phyloP scores from a whole-genome alignment of 1,139 yeast genomes.

The Suhomyces kunorum region DNA sequence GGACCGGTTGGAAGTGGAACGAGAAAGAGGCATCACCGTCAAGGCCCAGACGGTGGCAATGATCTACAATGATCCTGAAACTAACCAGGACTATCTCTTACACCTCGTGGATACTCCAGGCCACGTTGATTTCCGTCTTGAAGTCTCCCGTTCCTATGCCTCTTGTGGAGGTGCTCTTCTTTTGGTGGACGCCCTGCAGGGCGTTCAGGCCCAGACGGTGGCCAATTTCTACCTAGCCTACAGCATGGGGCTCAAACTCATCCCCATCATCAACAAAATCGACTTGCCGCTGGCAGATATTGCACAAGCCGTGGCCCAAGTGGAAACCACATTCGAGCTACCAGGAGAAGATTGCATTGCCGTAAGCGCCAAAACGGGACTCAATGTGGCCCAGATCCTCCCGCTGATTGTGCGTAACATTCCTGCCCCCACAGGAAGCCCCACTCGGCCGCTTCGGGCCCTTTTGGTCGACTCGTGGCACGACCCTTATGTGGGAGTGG shows the following conservation, averaged over 20 bases:
- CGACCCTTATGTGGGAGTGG: conserved; percentile 92
- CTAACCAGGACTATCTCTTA: conserved; percentile 65
- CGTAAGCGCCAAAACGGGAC: conserved; percentile 91
- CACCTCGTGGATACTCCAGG: conserved; percentile 98
- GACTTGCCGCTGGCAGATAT: conserved; percentile 90
- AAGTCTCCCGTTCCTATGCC: conserved; percentile 90
- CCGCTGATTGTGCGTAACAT: conserved; percentile 80
- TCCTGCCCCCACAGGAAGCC: conserved; percentile 66
- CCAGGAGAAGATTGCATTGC: conserved; percentile 73
- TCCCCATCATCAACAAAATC: conserved; percentile 90
- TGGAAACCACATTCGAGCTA: conserved; percentile 79
- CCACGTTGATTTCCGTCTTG: conserved; percentile 94
- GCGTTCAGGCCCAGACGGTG: conserved; percentile 96
- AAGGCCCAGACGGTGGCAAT: conserved; percentile 96
- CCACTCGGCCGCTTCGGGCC: conserved; percentile 63
- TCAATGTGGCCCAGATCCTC: conserved; percentile 69
- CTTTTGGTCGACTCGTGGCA: conserved; percentile 96
- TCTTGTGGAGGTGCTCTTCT: conserved; percentile 94
- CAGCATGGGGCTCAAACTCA: conserved; percentile 74
- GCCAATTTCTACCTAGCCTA: conserved; percentile 92
- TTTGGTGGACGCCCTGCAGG: conserved; percentile 92
- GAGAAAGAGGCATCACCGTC: conserved; percentile 82
- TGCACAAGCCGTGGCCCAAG: conserved; percentile 76
- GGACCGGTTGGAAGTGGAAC: conserved; percentile 59
- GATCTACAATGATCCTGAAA: conserved; percentile 71